Base-by-base conservation (phyloP, 441 rosid genomes). In the Omphalea diandra region DNA sequence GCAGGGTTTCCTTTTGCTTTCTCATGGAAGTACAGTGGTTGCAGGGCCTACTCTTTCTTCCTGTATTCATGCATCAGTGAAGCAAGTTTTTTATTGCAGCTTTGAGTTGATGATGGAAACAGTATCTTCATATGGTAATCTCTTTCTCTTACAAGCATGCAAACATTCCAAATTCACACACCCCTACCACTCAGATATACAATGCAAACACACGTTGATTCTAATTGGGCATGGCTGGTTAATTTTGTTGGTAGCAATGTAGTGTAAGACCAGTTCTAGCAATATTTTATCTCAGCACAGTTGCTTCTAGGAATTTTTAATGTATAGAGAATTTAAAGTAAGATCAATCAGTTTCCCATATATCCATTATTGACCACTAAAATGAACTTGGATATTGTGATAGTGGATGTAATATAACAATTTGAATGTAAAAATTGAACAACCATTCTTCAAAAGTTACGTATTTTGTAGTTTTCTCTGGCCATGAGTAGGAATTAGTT, bases 31-130 rank as follows among this genome's bases (percentile, higher is more conserved):
- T 71, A 83, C 77, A 20, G 86, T 90, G 73, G 93, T 91, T 31
- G 89, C 96, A 38, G 98, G 98, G 5, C 84, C 88, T 36, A 92
- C 99, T 26, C 96, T 95, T 68, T 84, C 89, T 44, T 83, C 91
- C 3, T 74, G 64, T 49, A 85, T 92, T 54, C 93, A 85, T 22
- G 79, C 76, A 18, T 83, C 90, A 4, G 82, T 87, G 72, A 90
- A 87, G 86, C 84, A 82, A 79, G 88, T 92, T 38, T 93, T 92
- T 67, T 93, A 90, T 79, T 83, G 80, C 82, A 90, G 99, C 76
- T 89, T 95, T 75, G 89, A 88, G 85, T 83, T 92, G 83, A 73
- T 92, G 89, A 87, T 78, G 77, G 91, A 85, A 61, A 87, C 92
- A 17, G 86, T 92, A 66, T 75, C 83, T 58, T 80, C 86, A 76